Evolutionary conservation across 108 stramenopile species (phyloP).

Genomic region (Skeletonema tropicum): DNA sequence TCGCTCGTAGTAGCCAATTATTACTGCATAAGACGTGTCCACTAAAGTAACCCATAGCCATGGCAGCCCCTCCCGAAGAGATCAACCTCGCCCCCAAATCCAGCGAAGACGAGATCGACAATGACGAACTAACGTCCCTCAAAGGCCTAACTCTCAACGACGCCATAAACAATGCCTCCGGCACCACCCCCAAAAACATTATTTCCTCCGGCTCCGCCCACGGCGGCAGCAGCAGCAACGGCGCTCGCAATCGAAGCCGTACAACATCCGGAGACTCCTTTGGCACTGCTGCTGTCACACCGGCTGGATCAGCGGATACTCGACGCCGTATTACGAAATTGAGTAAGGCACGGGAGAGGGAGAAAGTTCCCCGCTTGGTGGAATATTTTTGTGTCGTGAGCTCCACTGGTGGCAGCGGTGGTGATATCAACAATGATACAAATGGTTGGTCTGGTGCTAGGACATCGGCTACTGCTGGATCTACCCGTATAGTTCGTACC

Average conservation of each 20-base stretch:
- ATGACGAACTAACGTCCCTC: conserved; percentile 2
- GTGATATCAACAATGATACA: background rate
- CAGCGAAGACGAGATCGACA: background rate
- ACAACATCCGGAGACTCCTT: too few species aligned
- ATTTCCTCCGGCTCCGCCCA: background rate
- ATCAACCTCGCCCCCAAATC: conserved; percentile 35
- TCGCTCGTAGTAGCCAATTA: too few species aligned
- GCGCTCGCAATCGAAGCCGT: background rate
- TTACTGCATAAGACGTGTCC: too few species aligned
- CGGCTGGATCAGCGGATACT: conserved; percentile 31
- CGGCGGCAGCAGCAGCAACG: background rate
- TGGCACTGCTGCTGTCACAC: background rate
- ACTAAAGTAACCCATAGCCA: too few species aligned
- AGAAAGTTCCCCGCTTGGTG: conserved; percentile 59
- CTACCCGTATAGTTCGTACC: background rate
- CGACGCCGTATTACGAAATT: conserved; percentile 29
- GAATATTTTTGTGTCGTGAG: conserved; percentile 87
- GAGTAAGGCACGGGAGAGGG: conserved; percentile 27
- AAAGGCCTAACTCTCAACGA: conserved; percentile 2
- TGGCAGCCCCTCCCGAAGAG: background rate
- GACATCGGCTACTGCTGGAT: background rate
- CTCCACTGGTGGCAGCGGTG: conserved; percentile 1
- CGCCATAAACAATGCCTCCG: background rate
- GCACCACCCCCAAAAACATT: too few species aligned
- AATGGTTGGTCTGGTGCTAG: background rate